Base-by-base conservation (phyloP, 1,284 basidiomycete genomes). In the Leccinum griseonigrum region DNA sequence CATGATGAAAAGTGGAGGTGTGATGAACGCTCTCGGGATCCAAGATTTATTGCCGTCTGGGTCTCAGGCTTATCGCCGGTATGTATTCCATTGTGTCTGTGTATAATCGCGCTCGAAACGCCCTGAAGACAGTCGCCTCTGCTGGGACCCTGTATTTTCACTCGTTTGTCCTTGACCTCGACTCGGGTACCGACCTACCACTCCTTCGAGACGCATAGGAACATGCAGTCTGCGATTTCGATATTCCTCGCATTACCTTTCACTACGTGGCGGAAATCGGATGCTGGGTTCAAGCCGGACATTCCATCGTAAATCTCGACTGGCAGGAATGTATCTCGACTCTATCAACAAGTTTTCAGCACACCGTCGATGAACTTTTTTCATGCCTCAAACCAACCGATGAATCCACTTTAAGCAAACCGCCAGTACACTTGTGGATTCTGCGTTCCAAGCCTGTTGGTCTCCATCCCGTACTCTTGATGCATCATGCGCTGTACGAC, bases 401-500 rank as follows among this genome's bases (percentile, higher is more conserved):
- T 31, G 70, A 71, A 26, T 66, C 61, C 36, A 61, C 66, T n/a
- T 71, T 76, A 60, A 54, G 46, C 1, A 61, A 56, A 9, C 80
- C 81, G 22, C 78, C 77, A 10, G 66, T 81, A 2, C 74, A 72
- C 69, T 61, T 80, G 46, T 75, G 74, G 38, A 58, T 77, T 18
- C 74, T 74, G 64, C 71, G 61, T 46, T 60, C 64, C 29, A 48
- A 61, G n/a, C 60, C 62, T 16, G 60, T 59, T 6, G 46, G 61
- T 22, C 59, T 64, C 57, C 63, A 64, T 22, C 72, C 83, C 4
- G 74, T 81, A 11, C 66, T 83, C 6, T 73, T 78, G 40, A 73
- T 83, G 69, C 82, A 83, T 62, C 82, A 83, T 66, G 80, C 81
- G 2, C 66, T 83, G n/a, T 83, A 83, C 61, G 82, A 83, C 62